Evolutionary conservation across 1,139 yeast genomes (phyloP), one percentile per base, ranked within the genome.

Genomic region (Pichia sp.): DNA sequence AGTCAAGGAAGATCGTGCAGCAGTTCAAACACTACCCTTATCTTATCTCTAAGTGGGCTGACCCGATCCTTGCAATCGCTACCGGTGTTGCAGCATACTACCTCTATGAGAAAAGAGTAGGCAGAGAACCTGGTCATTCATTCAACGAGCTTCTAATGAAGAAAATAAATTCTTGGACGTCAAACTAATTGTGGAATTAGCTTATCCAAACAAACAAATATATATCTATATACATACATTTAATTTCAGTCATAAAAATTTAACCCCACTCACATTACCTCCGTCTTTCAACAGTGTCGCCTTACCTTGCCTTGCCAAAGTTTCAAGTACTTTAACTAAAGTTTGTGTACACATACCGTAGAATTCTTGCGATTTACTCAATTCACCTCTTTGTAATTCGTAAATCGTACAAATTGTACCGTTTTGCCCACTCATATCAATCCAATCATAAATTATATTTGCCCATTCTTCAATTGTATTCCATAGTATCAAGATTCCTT

Each of bases 381-480:
- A 63, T 30, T 84, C 94, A 53, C 85, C 84, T 46, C 76, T 73
- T 0, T 74, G 67, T 35, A 91, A 61, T 59, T 91, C 98, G 61
- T 84, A 89, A 9, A 88, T 61, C 0, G 98, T 91, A 42, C 91
- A 63, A 3, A 91, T 83, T 1, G 80, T 67, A 6, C 88, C 88
- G 43, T 72, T 67, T 58, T 86, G 95, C 0, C 96, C 96, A 0
- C 89, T 73, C 14, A 68, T 66, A 42, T 81, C 89, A 18, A 84
- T 64, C 81, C 83, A 79, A 35, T 74, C 72, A 25, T 65, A 51
- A 2, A 81, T 58, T 28, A 73, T 55, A 14, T 77, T 73, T 0
- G 88, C 84, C 95, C 96, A 85, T 46, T 85, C 93, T 15, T 69
- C 78, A 10, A 84, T 67, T 12, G 76, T 67, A 47, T 79, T 72